Evolutionary conservation across 106 monocot genomes (phyloP), one percentile per base, ranked within the genome.

Genomic region (Platanthera zijinensis): DNA sequence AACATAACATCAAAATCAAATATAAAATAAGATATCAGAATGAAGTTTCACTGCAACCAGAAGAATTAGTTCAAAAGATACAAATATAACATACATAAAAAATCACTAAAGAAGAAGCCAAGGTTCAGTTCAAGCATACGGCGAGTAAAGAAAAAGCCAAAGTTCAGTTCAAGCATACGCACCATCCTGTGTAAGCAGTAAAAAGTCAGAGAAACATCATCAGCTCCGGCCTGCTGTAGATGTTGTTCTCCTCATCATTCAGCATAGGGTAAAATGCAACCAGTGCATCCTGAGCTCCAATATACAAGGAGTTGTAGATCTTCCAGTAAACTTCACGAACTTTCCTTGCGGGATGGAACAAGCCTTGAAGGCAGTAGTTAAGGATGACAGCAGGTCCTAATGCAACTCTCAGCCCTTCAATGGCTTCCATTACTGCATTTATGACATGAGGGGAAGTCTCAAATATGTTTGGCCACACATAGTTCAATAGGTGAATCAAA

Each of bases 241-340:
- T 50, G 64, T 88, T 94, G 50, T 48, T 61, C 8, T 19, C 86
- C 21, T 97, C 97, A 81, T 94, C 91, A 10, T 94, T 94, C 47
- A 97, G 51, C 7, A 82, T 59, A 46, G 97, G 97, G 78, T 94
- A 97, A 47, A 93, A 84, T 57, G 97, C 87, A 66, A 97, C 97
- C 53, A 97, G 88, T 30, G 97, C 87, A 86, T 97, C 97, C 71
- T 97, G 97, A 10, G 89, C 48, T 62, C 97, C 97, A 82, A 97
- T 97, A 49, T 97, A 97, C 18, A 97, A 81, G 0, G 97, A 97
- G 61, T 97, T 97, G 67, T 97, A 97, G 13, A 94, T 97, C 84
- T 93, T 97, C 97, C 97, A 97, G 62, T 97, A 97, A 6, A 97
- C 97, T 80, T 97, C 97, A 30, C 97, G 80, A 47, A 97, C 97